Base-by-base conservation (phyloP, 768 basidiomycete species). In the Imleria badia region DNA sequence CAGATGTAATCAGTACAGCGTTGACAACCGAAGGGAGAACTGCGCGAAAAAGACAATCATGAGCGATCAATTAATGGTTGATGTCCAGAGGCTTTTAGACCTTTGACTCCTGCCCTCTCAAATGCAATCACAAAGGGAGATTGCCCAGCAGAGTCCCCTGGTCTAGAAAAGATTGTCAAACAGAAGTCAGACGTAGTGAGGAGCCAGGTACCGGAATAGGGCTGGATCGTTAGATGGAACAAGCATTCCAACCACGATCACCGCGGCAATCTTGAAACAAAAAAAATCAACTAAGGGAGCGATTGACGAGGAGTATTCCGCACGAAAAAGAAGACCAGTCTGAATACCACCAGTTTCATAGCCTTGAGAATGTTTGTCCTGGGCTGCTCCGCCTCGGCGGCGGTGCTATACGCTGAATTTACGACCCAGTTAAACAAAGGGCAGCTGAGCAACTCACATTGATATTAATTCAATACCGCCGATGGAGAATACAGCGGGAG, bases 61-160 rank as follows among this genome's bases (percentile, higher is more conserved):
- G 7, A 52, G n/a, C 29, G n/a, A 51, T 45, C 7, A 6, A 19
- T 15, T 17, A 45, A 51, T 36, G 51, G 68, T 59, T 34, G 62
- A 23, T 35, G 9, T 36, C 11, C 22, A 7, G 23, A 5, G 11
- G 12, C 12, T 11, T 30, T 34, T 61, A 7, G 39, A 80, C 80
- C 83, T 73, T 81, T 84, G 66, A 91, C 81, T 12, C 90, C 87
- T 1, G 88, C 86, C 38, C 80, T 77, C 42, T 73, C 78, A 60
- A 94, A 84, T 19, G 90, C 91, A 58, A 94, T 86, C 51, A 94
- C 91, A 71, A 90, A 95, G 3, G 92, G 92, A 5, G 89, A 91
- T 48, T 85, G 68, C 1, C 86, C 82, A n/a, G 90, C 91, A 17
- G 59, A 53, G 4, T 1, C 26, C n/a, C 57, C 61, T 1, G 60